Evolutionary conservation across 139 green algal genomes (phyloP).

Genomic region (Chlamydomonas eustigma): DNA sequence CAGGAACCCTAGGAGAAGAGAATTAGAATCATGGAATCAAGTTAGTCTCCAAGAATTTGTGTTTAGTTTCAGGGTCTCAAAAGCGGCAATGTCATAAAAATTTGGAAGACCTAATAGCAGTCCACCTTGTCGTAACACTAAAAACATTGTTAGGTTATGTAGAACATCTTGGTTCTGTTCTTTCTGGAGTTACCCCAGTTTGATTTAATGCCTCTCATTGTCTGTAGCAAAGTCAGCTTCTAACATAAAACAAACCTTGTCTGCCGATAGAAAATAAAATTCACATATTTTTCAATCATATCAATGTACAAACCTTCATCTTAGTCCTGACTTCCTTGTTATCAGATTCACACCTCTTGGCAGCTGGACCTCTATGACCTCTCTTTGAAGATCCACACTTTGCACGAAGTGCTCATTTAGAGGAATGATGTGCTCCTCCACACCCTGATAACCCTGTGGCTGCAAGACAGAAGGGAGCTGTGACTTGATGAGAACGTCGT

Average conservation of each 20-base stretch:
- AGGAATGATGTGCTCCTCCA: slow-evolving; percentile 4
- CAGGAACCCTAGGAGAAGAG: slow-evolving; percentile 1
- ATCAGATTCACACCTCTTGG: neutral
- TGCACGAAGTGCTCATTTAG: neutral
- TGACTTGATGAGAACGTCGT: neutral
- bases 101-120: too few relatives aligned
- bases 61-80: neutral
- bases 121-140: too few relatives aligned
- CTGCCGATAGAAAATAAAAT: too few relatives aligned
- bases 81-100: neutral
- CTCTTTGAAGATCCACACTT: neutral
- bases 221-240: neutral
- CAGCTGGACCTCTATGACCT: neutral
- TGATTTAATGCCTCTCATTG: neutral
- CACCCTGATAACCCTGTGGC: neutral
- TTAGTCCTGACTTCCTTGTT: too few relatives aligned
- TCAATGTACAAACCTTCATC: too few relatives aligned
- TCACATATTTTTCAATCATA: too few relatives aligned
- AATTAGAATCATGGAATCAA: neutral
- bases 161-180: neutral
- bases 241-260: too few relatives aligned
- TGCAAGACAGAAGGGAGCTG: neutral
- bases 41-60: neutral
- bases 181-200: neutral
- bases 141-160: neutral